phyloP scores from a whole-genome alignment of 2,329 filamentous ascomycete genomes.

The Diaporthe velutina region DNA sequence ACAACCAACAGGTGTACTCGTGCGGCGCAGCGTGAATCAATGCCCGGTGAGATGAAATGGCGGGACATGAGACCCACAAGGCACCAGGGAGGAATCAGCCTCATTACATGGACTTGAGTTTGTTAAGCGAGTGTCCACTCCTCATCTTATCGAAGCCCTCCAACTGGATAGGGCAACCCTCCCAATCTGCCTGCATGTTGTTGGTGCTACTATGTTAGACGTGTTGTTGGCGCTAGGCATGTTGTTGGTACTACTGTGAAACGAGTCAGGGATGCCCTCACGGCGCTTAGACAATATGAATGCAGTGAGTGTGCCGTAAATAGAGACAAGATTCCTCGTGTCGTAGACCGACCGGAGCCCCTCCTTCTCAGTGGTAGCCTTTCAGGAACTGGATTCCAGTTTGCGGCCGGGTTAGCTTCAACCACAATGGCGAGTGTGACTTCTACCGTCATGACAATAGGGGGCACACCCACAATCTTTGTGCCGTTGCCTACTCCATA shows the following conservation, averaged over 20 bases:
- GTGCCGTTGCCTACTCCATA: no score
- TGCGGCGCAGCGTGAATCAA: no score
- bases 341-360: neutral
- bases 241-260: neutral
- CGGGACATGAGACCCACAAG: neutral
- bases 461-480: neutral
- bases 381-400: neutral
- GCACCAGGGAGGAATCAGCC: neutral
- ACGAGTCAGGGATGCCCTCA: neutral
- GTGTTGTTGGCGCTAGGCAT: neutral
- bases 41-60: neutral
- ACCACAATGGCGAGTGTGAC: neutral
- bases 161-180: neutral
- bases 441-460: slow-evolving; percentile 1
- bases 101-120: neutral
- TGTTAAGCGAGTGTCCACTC: neutral
- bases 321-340: neutral
- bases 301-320: neutral
- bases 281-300: neutral
- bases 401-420: neutral
- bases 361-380: neutral
- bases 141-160: neutral
- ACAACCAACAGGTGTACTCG: neutral
- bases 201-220: neutral
- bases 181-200: neutral